A percentile compares a stretch with the other conserved stretches of the same genome.
These are phyloP conservation scores for Lavandula angustifolia DNA, from an alignment of 257 asterid genomes.

Conservation along the genomic window DNA sequence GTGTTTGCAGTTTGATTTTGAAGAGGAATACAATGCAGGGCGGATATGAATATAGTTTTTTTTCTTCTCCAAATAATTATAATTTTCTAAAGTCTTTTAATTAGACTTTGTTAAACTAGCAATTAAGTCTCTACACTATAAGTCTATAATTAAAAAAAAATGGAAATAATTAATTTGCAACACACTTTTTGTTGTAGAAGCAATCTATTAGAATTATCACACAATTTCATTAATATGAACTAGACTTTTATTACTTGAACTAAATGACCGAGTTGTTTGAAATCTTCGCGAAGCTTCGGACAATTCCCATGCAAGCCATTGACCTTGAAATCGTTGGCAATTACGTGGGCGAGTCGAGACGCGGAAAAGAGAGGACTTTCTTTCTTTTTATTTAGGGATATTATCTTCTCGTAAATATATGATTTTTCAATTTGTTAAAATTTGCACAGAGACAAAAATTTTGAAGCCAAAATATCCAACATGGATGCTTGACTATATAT, in stretches of 20 bases:
- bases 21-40: neutral
- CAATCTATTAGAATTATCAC: no score
- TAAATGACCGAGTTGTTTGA: neutral
- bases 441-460: no score
- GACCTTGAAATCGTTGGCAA: neutral
- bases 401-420: no score
- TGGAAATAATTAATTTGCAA: no score
- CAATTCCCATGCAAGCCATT: neutral
- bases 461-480: no score
- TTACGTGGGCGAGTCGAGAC: no score
- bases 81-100: neutral
- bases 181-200: no score
- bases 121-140: neutral
- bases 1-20: neutral
- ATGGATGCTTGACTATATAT: no score
- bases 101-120: neutral
- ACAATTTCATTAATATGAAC: constrained; percentile 11
- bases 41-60: neutral
- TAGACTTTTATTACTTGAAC: constrained; percentile 11
- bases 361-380: no score
- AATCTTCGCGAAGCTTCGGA: constrained; percentile 6
- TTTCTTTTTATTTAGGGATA: no score
- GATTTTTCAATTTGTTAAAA: no score
- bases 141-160: no score
- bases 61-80: neutral